Conservation (phyloP, 78 protist genomes). For the Mantamonas sphyraenae region DNA sequence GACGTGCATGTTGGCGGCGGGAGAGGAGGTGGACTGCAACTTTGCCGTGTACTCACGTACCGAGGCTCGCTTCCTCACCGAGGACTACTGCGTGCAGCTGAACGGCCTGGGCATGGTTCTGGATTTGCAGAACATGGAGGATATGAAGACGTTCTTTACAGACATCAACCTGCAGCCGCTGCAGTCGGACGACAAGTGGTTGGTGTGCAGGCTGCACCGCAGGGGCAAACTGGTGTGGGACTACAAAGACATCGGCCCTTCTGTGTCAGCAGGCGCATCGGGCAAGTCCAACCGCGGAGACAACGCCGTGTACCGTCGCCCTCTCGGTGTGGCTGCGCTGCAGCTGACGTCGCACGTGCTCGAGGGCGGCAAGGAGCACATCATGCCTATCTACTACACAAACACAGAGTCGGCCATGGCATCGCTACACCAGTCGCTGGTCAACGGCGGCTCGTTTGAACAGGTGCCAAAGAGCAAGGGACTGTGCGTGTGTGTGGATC, state of each 20-base stretch:
- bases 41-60: not conserved
- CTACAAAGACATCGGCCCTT: not conserved
- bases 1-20: not conserved
- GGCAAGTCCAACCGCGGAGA: not conserved
- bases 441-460: not conserved
- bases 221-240: not conserved
- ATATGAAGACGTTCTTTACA: not conserved
- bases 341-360: not conserved
- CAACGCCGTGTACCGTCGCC: not conserved
- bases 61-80: not conserved
- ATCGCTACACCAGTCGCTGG: not conserved
- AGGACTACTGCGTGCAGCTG: not conserved
- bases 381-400: not conserved
- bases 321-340: not conserved
- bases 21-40: not conserved
- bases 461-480: not conserved
- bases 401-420: not conserved
- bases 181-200: not conserved
- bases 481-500: not conserved
- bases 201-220: not conserved
- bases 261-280: not conserved
- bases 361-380: conserved; percentile 1
- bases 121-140: not conserved
- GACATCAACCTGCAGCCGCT: not conserved
- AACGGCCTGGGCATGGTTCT: not conserved